These are phyloP conservation scores for Phlegmacium glaucopus DNA, from an alignment of 768 basidiomycete species.

Conservation along the genomic window DNA sequence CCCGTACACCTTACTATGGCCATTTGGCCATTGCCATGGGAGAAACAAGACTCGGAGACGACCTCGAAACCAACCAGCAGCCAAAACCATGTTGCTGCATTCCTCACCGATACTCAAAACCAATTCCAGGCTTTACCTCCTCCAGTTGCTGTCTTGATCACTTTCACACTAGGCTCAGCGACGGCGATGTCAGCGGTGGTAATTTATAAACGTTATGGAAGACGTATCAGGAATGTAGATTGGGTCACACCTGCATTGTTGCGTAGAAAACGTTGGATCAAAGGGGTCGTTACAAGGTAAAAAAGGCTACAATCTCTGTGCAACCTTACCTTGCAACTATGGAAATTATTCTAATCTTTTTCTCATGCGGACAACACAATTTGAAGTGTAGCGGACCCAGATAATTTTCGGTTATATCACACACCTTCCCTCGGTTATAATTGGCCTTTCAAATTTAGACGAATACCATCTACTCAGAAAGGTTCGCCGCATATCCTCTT, in stretches of 20 bases:
- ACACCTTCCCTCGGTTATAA: slow-evolving; percentile 67
- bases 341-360: neutral
- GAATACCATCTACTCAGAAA: slow-evolving; percentile 55
- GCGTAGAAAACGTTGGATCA: slow-evolving; percentile 60
- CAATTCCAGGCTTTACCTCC: slow-evolving; percentile 26
- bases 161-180: slow-evolving; percentile 39
- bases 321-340: neutral
- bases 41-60: too few relatives aligned
- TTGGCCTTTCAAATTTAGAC: slow-evolving; percentile 69
- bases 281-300: slow-evolving; percentile 75
- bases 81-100: neutral
- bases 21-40: slow-evolving; percentile 3
- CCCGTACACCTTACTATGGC: too few relatives aligned
- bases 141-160: slow-evolving; percentile 25
- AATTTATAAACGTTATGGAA: slow-evolving; percentile 50
- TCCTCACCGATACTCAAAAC: slow-evolving; percentile 7
- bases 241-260: slow-evolving; percentile 69
- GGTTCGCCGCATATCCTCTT: slow-evolving; percentile 32
- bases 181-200: slow-evolving; percentile 29
- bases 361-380: neutral
- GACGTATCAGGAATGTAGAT: slow-evolving; percentile 59
- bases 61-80: too few relatives aligned
- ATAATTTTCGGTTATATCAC: slow-evolving; percentile 88
- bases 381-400: slow-evolving; percentile 76
- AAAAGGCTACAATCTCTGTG: too few relatives aligned